phyloP scores from a whole-genome alignment of 805 yeast species.

The Wickerhamomyces rabaulensis region DNA sequence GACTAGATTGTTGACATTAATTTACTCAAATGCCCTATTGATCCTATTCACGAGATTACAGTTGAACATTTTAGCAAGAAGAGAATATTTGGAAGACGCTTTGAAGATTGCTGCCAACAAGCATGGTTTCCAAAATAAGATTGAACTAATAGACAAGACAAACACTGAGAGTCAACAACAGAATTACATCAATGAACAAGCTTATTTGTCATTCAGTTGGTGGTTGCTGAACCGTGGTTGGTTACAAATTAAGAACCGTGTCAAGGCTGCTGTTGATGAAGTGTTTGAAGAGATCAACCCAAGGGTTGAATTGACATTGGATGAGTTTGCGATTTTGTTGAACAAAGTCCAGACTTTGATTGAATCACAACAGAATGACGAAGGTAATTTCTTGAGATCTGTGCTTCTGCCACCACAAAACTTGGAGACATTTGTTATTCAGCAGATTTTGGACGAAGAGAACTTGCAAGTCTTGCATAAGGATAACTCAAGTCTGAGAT shows the following conservation, averaged over 20 bases:
- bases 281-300: constrained; percentile 66
- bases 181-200: constrained; percentile 65
- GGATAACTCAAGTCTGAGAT: constrained; percentile 26
- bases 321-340: constrained; percentile 48
- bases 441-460: constrained; percentile 44
- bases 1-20: constrained; percentile 63
- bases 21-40: constrained; percentile 64
- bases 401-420: constrained; percentile 46
- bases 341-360: constrained; percentile 33
- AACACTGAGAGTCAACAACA: constrained; percentile 15
- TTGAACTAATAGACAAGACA: constrained; percentile 17
- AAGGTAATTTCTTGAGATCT: constrained; percentile 21
- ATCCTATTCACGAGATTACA: constrained; percentile 81
- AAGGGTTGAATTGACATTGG: constrained; percentile 60
- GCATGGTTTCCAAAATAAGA: constrained; percentile 24
- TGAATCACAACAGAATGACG: constrained; percentile 20
- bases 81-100: constrained; percentile 78
- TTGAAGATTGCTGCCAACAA: constrained; percentile 55
- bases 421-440: constrained; percentile 47
- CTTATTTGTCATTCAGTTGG: constrained; percentile 85
- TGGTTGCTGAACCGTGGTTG: constrained; percentile 91
- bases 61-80: constrained; percentile 81
- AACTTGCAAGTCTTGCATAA: constrained; percentile 27
- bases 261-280: constrained; percentile 51
- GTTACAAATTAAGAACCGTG: constrained; percentile 46